phyloP scores from a whole-genome alignment of 345 rosid species.

The Pseudoturritis turrita region DNA sequence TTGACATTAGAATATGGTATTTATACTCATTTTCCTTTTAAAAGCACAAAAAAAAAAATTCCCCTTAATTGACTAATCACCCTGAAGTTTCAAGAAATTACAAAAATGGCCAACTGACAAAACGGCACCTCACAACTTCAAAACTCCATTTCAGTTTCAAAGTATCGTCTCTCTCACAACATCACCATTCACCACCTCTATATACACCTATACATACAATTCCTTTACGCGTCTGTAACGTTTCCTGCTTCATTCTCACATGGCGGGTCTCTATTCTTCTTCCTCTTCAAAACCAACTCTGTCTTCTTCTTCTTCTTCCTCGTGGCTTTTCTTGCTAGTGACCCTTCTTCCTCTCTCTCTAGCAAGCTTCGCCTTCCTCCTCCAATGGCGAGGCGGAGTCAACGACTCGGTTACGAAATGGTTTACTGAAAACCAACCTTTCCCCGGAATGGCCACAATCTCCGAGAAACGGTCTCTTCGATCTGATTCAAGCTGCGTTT shows the following conservation, averaged over 20 bases:
- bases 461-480: slow-evolving; percentile 3
- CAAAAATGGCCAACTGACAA: slow-evolving; percentile 12
- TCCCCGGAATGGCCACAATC: slow-evolving; percentile 46
- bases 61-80: neutral
- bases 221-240: no score
- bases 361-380: slow-evolving; percentile 58
- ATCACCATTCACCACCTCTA: neutral
- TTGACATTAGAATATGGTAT: no score
- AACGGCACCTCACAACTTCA: slow-evolving; percentile 19
- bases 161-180: neutral
- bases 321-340: slow-evolving; percentile 42
- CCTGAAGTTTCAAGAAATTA: neutral
- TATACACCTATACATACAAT: neutral
- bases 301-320: slow-evolving; percentile 31
- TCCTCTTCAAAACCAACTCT: slow-evolving; percentile 27
- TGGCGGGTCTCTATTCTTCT: slow-evolving; percentile 40
- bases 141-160: slow-evolving; percentile 20
- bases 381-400: slow-evolving; percentile 62
- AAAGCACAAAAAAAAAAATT: neutral
- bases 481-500: slow-evolving; percentile 44
- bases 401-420: slow-evolving; percentile 40
- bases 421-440: slow-evolving; percentile 33
- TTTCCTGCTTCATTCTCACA: slow-evolving; percentile 11
- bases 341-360: slow-evolving; percentile 55
- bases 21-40: no score